Evolutionary conservation across 768 basidiomycete species (phyloP).

Genomic region (Pleurotus ostreatus): DNA sequence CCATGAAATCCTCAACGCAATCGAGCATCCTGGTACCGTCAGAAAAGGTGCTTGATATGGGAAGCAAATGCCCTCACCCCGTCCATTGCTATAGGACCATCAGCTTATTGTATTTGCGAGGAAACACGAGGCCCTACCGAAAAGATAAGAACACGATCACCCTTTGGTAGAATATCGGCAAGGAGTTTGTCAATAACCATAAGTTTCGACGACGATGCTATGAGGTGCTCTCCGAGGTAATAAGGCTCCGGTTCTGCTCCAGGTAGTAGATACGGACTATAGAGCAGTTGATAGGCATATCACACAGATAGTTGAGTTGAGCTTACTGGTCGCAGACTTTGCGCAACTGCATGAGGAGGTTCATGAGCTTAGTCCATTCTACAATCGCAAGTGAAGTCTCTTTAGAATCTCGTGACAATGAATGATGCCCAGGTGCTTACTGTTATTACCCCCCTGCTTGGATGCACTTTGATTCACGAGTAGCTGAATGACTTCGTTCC

Average conservation of each 20-base stretch:
- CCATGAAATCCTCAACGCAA: slow-evolving; percentile 64
- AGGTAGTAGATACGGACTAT: slow-evolving; percentile 49
- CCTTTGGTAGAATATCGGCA: slow-evolving; percentile 50
- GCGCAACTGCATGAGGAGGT: slow-evolving; percentile 67
- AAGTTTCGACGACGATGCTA: slow-evolving; percentile 53
- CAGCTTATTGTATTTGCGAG: not conserved
- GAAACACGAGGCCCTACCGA: slow-evolving; percentile 34
- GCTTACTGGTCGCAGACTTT: slow-evolving; percentile 68
- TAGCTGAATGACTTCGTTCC: slow-evolving; percentile 34
- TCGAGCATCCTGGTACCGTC: slow-evolving; percentile 54
- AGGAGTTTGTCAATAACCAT: slow-evolving; percentile 58
- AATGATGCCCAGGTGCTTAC: not conserved
- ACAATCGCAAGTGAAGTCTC: not conserved
- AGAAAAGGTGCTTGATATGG: too few species aligned
- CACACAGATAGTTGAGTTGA: not conserved
- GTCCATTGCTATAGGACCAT: slow-evolving; percentile 52
- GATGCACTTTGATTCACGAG: slow-evolving; percentile 34
- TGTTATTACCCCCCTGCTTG: slow-evolving; percentile 21
- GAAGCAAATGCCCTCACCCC: slow-evolving; percentile 23
- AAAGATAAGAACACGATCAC: slow-evolving; percentile 65
- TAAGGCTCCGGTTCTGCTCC: slow-evolving; percentile 48
- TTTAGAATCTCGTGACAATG: not conserved
- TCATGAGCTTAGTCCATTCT: slow-evolving; percentile 59
- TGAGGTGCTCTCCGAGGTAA: slow-evolving; percentile 49
- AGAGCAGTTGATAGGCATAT: not conserved